These are phyloP conservation scores for Camellia granthamiana DNA, from an alignment of 148 eudicot species.

Conservation along the genomic window DNA sequence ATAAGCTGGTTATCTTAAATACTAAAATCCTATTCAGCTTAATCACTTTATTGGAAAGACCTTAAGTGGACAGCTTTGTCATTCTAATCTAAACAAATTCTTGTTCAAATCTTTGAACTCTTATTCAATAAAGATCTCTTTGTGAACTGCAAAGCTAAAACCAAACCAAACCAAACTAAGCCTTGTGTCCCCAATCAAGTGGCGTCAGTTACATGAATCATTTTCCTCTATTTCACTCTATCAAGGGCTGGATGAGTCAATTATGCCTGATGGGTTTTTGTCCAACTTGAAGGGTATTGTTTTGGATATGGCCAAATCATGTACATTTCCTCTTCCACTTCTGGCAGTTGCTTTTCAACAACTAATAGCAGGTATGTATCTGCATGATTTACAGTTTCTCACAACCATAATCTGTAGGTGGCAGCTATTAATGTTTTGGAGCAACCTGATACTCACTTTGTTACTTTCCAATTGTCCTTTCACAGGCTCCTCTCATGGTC, in stretches of 20 bases:
- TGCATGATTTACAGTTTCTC: slow-evolving; percentile 2
- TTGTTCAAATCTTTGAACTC: no score
- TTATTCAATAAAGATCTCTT: not conserved
- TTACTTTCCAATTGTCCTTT: slow-evolving; percentile 19
- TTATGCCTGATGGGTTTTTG: slow-evolving; percentile 19
- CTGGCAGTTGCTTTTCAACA: slow-evolving; percentile 91
- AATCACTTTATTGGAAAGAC: no score
- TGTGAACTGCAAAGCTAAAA: not conserved
- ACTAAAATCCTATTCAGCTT: no score
- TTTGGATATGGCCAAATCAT: slow-evolving; percentile 74
- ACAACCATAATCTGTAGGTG: not conserved
- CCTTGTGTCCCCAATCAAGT: no score
- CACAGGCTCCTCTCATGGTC: slow-evolving; percentile 53
- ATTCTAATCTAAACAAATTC: no score
- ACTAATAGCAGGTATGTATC: slow-evolving; percentile 72
- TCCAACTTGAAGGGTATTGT: slow-evolving; percentile 56
- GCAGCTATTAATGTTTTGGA: not conserved
- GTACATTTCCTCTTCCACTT: slow-evolving; percentile 90
- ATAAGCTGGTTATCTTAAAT: no score
- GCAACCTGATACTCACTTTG: slow-evolving; percentile 11
- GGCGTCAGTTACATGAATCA: no score
- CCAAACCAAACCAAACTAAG: not conserved
- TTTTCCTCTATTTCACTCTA: no score
- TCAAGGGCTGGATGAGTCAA: no score
- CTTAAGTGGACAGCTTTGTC: no score